These are phyloP conservation scores for Nemania serpens DNA, from an alignment of 2,329 filamentous ascomycete species.

Conservation along the genomic window DNA sequence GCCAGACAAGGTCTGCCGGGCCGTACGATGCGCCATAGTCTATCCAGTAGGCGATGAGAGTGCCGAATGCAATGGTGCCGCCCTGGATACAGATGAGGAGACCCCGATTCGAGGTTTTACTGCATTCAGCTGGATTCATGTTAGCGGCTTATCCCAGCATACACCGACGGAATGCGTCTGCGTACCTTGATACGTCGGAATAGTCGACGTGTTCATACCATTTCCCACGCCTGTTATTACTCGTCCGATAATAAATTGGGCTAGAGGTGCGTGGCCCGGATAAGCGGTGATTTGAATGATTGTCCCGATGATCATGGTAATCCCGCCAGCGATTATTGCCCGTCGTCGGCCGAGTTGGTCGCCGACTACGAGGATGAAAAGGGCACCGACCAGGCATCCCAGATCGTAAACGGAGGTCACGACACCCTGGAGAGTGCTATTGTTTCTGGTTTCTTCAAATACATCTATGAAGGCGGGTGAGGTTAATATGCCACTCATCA, in stretches of 20 bases:
- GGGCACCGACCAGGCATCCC: constrained; percentile 51
- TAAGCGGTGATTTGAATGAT: constrained; percentile 56
- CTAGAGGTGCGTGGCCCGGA: constrained; percentile 38
- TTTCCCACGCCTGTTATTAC: constrained; percentile 59
- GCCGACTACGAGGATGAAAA: constrained; percentile 56
- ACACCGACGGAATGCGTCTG: background rate
- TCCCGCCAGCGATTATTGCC: constrained; percentile 61
- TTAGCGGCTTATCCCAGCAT: background rate
- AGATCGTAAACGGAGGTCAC: constrained; percentile 56
- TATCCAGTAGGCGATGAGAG: constrained; percentile 54
- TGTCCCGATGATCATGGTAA: constrained; percentile 60
- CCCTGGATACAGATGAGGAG: constrained; percentile 52
- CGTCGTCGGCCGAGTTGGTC: constrained; percentile 56
- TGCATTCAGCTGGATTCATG: constrained; percentile 46
- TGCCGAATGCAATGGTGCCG: constrained; percentile 51
- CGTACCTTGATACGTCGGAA: constrained; percentile 51
- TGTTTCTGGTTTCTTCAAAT: constrained; percentile 49
- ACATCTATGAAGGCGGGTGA: constrained; percentile 54
- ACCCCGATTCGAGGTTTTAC: constrained; percentile 49
- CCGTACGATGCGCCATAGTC: constrained; percentile 55
- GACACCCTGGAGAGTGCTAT: constrained; percentile 53
- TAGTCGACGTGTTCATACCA: constrained; percentile 54
- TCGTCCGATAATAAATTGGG: constrained; percentile 54
- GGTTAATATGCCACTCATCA: constrained; percentile 59
- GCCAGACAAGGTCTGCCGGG: constrained; percentile 53